phyloP scores from a whole-genome alignment of 78 protist species.

The Pelomyxa schiedti region DNA sequence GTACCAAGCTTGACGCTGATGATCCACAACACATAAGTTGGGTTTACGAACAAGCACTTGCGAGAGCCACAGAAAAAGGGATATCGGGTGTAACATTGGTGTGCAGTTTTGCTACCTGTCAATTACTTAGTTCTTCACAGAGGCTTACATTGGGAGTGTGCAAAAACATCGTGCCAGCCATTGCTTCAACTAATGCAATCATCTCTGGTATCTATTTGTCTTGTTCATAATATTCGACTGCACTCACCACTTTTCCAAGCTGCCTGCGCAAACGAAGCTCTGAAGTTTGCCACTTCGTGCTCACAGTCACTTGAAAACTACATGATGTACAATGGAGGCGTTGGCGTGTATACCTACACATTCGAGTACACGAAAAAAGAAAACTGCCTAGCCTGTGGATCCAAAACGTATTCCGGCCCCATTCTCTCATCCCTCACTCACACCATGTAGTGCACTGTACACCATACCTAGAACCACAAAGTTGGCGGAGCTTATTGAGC shows the following conservation, averaged over 20 bases:
- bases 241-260: constrained; percentile 15
- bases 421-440: not conserved
- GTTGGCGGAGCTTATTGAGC: constrained; percentile 15
- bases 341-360: constrained; percentile 69
- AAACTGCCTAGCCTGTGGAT: constrained; percentile 64
- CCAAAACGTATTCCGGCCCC: not conserved
- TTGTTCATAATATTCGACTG: not conserved
- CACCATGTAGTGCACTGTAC: not conserved
- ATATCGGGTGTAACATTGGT: constrained; percentile 87
- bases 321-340: constrained; percentile 64
- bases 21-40: constrained; percentile 81
- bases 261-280: constrained; percentile 72
- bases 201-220: constrained; percentile 68
- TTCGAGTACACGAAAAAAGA: constrained; percentile 56
- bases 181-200: constrained; percentile 95
- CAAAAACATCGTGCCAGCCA: constrained; percentile 94
- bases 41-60: constrained; percentile 62
- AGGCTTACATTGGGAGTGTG: constrained; percentile 81
- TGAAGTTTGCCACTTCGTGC: constrained; percentile 73
- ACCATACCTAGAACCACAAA: not conserved
- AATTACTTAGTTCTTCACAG: too few relatives aligned
- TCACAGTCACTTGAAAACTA: constrained; percentile 58
- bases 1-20: constrained; percentile 69
- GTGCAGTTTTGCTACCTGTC: too few relatives aligned
- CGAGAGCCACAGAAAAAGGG: constrained; percentile 71